These are phyloP conservation scores for Gastrolobium villosum DNA, from an alignment of 306 rosid species.

Conservation along the genomic window DNA sequence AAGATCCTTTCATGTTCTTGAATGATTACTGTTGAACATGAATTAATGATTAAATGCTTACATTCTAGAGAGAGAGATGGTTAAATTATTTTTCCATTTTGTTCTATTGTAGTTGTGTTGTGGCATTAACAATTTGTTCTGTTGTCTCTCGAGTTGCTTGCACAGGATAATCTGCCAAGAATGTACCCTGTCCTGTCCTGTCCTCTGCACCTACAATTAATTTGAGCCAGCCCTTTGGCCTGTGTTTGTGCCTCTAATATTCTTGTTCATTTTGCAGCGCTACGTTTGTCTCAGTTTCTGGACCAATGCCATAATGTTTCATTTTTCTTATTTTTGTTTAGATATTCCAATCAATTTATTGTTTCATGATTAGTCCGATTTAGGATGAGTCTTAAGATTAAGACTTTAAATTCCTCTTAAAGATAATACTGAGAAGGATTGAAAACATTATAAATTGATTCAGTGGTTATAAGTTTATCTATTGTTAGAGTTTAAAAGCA, in stretches of 20 bases:
- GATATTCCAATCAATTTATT: not conserved
- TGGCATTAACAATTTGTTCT: not conserved
- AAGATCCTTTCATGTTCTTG: no score
- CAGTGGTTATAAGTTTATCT: not conserved
- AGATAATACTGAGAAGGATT: no score
- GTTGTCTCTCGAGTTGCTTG: not conserved
- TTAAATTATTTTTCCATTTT: constrained; percentile 8
- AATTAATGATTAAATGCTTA: no score
- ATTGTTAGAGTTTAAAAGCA: not conserved
- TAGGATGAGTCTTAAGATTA: no score
- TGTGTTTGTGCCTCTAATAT: not conserved
- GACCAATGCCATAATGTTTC: constrained; percentile 4
- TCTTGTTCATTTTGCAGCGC: constrained; percentile 13
- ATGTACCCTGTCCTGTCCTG: constrained; percentile 33
- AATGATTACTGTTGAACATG: no score
- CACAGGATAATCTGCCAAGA: not conserved
- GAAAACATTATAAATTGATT: not conserved
- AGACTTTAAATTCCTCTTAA: no score
- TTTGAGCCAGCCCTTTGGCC: constrained; percentile 19
- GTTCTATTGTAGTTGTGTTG: not conserved
- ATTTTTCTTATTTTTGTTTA: not conserved
- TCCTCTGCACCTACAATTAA: not conserved
- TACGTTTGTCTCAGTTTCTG: constrained; percentile 12
- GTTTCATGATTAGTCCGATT: not conserved
- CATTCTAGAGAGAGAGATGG: not conserved